A percentile compares a stretch with the other conserved stretches of the same genome.
Conservation (phyloP, 345 rosid species). For the Salix dunnii region DNA sequence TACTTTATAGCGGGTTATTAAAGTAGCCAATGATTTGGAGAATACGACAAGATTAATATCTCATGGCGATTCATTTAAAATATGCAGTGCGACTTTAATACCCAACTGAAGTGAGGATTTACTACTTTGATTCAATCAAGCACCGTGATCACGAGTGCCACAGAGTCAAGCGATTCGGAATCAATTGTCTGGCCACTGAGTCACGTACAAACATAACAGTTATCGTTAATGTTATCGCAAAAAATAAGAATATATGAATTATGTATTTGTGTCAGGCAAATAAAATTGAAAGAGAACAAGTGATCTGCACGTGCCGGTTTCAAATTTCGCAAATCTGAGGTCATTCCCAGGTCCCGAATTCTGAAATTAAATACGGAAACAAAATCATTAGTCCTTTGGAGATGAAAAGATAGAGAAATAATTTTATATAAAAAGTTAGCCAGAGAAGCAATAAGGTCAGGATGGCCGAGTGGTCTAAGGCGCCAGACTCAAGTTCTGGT, state of each 20-base stretch:
- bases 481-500: constrained; percentile 83
- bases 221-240: not conserved
- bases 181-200: not conserved
- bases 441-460: constrained; percentile 24
- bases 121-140: not conserved
- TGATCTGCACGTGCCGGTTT: not conserved
- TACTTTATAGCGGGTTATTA: not conserved
- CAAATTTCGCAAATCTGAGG: not conserved
- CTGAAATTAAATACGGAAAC: not conserved
- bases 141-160: not conserved
- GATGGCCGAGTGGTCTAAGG: constrained; percentile 88
- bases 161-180: not conserved
- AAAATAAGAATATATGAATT: not conserved
- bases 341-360: not conserved
- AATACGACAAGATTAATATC: not conserved
- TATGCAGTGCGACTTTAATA: not conserved
- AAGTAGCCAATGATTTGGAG: not conserved
- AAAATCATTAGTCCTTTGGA: not conserved
- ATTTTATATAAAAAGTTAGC: rapidly evolving
- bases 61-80: not conserved
- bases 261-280: not conserved
- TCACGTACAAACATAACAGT: not conserved
- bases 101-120: not conserved
- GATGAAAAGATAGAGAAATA: too few species aligned
- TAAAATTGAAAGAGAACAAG: not conserved